Evolutionary conservation across 768 basidiomycete genomes (phyloP).

Genomic region (Omphalotus guepiniiformis): DNA sequence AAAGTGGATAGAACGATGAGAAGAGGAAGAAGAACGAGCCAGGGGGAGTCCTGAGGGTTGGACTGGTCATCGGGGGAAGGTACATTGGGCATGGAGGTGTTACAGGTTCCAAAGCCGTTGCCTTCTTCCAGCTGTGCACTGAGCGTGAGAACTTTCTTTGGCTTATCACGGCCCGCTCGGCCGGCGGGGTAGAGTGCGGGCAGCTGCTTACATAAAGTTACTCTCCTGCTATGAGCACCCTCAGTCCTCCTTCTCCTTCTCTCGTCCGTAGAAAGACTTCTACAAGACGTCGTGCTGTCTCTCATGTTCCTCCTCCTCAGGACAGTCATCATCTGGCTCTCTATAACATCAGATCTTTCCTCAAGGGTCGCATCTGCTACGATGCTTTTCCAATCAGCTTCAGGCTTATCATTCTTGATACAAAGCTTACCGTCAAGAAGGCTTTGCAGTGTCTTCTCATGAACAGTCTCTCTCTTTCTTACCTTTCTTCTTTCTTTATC

Average conservation of each 20-base stretch:
- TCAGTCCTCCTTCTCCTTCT: slow-evolving; percentile 47
- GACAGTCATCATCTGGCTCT: slow-evolving; percentile 72
- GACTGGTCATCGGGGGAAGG: slow-evolving; percentile 1
- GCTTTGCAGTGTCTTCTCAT: slow-evolving; percentile 82
- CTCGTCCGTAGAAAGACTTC: slow-evolving; percentile 55
- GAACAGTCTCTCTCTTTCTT: slow-evolving; percentile 49
- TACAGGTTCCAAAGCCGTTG: not conserved
- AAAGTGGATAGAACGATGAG: slow-evolving; percentile 92
- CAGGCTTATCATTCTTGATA: slow-evolving; percentile 94
- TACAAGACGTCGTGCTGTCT: slow-evolving; percentile 50
- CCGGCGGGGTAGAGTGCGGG: not conserved
- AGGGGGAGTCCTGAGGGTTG: slow-evolving; percentile 24
- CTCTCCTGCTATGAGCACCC: slow-evolving; percentile 31
- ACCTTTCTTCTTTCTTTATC: slow-evolving; percentile 4
- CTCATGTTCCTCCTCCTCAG: slow-evolving; percentile 54
- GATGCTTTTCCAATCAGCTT: slow-evolving; percentile 98
- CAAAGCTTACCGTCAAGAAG: slow-evolving; percentile 93
- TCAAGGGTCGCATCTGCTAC: slow-evolving; percentile 84
- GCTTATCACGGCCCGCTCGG: not conserved
- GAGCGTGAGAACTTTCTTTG: not conserved
- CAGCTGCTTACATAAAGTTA: not conserved
- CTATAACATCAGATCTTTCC: slow-evolving; percentile 69
- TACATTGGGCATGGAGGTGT: not conserved
- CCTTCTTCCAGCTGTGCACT: not conserved
- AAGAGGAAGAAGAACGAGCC: slow-evolving; percentile 87